Percentiles rank a stretch among this genome's conserved stretches.
Evolutionary conservation across 176 grass and related monocot genomes (phyloP).

Genomic region (Triticum aestivum): IWGSC_CS_RefSeq_v2.1 NC_057795.1:333200565-333201064

Average conservation of each 20-base stretch:
- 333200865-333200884: not conserved
- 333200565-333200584: constrained; percentile 1
- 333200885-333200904: not conserved
- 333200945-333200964: not conserved
- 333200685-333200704: not conserved
- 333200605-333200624: constrained; percentile 6
- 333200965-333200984: not conserved
- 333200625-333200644: not conserved
- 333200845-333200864: not conserved
- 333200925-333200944: constrained; percentile 4
- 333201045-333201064: not conserved
- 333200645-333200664: constrained; percentile 13
- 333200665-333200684: not conserved
- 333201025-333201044: not conserved
- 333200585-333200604: constrained; percentile 1
- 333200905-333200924: not conserved
- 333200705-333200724: not conserved
- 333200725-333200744: not conserved
- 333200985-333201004: not conserved
- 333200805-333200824: not conserved
- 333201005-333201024: not conserved
- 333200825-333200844: not conserved
- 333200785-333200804: constrained; percentile 1
- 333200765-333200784: not conserved
- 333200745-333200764: not conserved